Percentiles rank a stretch among this genome's conserved stretches.
Evolutionary conservation across 768 basidiomycete species (phyloP).

Genomic region (Tephrocybe rancida): DNA sequence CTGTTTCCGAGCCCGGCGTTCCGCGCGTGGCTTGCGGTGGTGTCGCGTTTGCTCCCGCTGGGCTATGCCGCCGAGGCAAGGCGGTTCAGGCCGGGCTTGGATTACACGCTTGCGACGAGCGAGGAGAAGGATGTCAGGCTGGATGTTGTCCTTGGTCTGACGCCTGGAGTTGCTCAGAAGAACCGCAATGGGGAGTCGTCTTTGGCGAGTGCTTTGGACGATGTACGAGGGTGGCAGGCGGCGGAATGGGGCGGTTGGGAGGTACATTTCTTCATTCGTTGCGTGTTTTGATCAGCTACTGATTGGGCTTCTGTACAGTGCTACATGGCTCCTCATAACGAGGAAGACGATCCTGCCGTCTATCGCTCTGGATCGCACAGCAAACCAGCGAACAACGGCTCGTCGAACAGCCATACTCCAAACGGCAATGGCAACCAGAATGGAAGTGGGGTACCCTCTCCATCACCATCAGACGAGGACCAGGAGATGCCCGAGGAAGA

Average conservation of each 20-base stretch:
- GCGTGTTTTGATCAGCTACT: slow-evolving; percentile 6
- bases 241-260: slow-evolving; percentile 96
- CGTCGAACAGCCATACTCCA: slow-evolving; percentile 8
- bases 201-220: slow-evolving; percentile 27
- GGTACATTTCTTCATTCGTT: slow-evolving; percentile 43
- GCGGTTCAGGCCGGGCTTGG: slow-evolving; percentile 89
- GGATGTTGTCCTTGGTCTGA: slow-evolving; percentile 86
- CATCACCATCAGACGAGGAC: slow-evolving; percentile 34
- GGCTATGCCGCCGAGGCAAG: slow-evolving; percentile 78
- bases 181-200: slow-evolving; percentile 28
- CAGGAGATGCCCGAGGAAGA: slow-evolving; percentile 54
- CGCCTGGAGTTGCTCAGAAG: slow-evolving; percentile 56
- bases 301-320: slow-evolving; percentile 48
- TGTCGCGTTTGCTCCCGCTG: slow-evolving; percentile 73
- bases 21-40: slow-evolving; percentile 83
- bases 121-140: slow-evolving; percentile 80
- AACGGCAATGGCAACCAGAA: slow-evolving; percentile 1
- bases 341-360: slow-evolving; percentile 93
- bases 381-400: slow-evolving; percentile 28
- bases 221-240: slow-evolving; percentile 59
- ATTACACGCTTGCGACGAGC: slow-evolving; percentile 92
- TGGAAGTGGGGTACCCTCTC: slow-evolving; percentile 20
- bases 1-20: slow-evolving; percentile 83
- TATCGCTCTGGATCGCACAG: slow-evolving; percentile 71
- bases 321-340: slow-evolving; percentile 94